These are phyloP conservation scores for Rhizopogon sp. DNA, from an alignment of 768 basidiomycete species.

Conservation along the genomic window DNA sequence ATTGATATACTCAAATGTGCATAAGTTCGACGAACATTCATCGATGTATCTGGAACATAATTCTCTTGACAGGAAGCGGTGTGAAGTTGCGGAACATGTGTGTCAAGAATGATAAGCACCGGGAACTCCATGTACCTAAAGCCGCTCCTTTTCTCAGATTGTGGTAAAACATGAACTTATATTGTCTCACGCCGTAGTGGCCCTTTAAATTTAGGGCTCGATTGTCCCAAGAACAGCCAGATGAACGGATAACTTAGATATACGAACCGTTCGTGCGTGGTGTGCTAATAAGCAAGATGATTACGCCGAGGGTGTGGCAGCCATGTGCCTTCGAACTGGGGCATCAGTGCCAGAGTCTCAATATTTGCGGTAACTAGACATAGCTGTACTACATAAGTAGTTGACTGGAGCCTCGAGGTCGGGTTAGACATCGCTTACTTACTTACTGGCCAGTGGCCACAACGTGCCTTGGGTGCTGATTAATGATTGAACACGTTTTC, in stretches of 20 bases:
- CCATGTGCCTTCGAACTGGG: background rate
- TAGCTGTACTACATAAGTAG: too few relatives aligned
- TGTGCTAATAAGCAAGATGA: background rate
- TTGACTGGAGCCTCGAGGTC: too few relatives aligned
- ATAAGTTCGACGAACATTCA: background rate
- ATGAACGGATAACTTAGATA: background rate
- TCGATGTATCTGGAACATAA: background rate
- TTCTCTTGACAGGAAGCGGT: background rate
- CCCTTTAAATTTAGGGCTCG: background rate
- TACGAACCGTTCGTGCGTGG: background rate
- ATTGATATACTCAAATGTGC: background rate
- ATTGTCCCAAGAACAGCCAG: background rate
- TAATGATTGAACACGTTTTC: too few relatives aligned
- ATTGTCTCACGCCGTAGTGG: background rate
- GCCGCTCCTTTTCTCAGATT: background rate
- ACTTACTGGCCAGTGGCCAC: too few relatives aligned
- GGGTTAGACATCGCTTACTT: too few relatives aligned
- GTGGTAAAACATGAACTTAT: background rate
- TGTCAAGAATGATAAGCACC: background rate
- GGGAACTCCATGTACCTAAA: constrained; percentile 1
- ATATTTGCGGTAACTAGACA: background rate
- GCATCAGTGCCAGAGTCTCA: background rate
- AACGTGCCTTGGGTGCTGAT: too few relatives aligned
- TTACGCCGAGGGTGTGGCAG: background rate
- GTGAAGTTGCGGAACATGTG: background rate